Base-by-base conservation (phyloP, 176 grass and related monocot genomes). In the Oryza officinalis region DNA sequence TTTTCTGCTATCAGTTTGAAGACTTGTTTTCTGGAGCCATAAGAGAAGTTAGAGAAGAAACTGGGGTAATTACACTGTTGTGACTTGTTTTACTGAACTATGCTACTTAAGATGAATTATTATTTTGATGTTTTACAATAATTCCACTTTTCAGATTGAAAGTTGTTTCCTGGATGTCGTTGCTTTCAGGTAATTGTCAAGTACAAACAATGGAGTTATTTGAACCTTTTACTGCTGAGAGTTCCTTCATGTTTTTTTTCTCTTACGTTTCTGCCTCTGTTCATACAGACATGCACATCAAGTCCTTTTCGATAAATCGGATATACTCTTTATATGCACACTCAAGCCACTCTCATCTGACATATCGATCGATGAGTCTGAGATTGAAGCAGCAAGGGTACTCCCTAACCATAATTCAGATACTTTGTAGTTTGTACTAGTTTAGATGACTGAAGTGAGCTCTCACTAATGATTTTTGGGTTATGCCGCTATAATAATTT, bases 41-140 rank as follows among this genome's bases (percentile, higher is more conserved):
- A 91, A 82, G 92, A 89, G 89, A 94, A 89, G 86, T 94, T n/a
- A 85, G 84, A 87, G 92, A 94, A 87, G 92, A 94, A 91, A 89
- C 92, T 72, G 92, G 89, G 86, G 92, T 91, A 87, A 69, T 40
- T 50, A 37, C 25, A 78, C 69, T 85, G 3, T 65, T 45, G 1
- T 13, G 47, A 61, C 66, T 54, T 50, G 20, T 72, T 13, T 80
- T 65, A 67, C 22, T 44, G 40, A 60, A 9, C 12, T 27, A 27
- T 81, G 44, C 22, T 38, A 52, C 13, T 50, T 72, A 27, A 2
- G 44, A 52, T 41, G 40, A 23, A 30, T 43, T 4, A 25, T 63
- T 4, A 18, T 38, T 30, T 63, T 76, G 70, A 74, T 65, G 67
- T 50, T 69, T 37, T 18, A 22, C 63, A 13, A 79, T 3, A 45